Base-by-base conservation (phyloP, 1,284 basidiomycete species). In the Dichomitus squalens region DNA sequence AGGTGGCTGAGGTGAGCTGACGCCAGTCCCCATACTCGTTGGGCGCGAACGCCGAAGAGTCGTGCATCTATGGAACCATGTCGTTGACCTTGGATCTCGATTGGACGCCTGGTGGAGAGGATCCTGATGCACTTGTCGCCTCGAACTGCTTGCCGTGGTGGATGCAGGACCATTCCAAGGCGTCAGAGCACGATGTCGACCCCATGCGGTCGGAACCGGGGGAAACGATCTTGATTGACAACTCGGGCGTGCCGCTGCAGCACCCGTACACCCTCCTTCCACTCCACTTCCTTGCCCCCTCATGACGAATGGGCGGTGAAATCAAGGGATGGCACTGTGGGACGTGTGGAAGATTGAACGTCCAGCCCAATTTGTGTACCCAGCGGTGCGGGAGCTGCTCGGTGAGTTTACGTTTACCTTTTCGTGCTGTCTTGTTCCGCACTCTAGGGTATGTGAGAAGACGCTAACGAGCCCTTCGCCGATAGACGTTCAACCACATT, bases 311-410 rank as follows among this genome's bases (percentile, higher is more conserved):
- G 16, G 53, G 54, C n/a, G 58, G 55, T 11, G 62, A 63, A n/a
- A 41, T 49, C 29, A 54, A 33, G 3, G 76, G 76, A 7, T 78
- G 77, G 77, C 72, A 71, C 44, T 78, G 76, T 55, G 58, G 33
- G 8, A 44, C 51, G 3, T 78, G 76, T 34, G 76, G 77, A 7
- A 64, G 70, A 59, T 66, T 79, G n/a, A 78, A 78, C 39, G 58
- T 65, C 7, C 77, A 78, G 57, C 59, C 60, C 5, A 69, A 66
- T 31, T 66, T 78, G 53, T 73, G 76, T 47, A 70, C 69, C 38
- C 75, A 77, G 53, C 67, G 65, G 53, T 78, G 76, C 53, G 62
- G 60, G 48, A 67, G 16, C 1, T 78, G 76, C 55, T 44, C 55
- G 57, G 76, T 78, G 57, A 40, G 67, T 62, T 21, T 52, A 4